Conservation (phyloP, 164 flowering plant species). For the Aristolochia fimbriata region DNA sequence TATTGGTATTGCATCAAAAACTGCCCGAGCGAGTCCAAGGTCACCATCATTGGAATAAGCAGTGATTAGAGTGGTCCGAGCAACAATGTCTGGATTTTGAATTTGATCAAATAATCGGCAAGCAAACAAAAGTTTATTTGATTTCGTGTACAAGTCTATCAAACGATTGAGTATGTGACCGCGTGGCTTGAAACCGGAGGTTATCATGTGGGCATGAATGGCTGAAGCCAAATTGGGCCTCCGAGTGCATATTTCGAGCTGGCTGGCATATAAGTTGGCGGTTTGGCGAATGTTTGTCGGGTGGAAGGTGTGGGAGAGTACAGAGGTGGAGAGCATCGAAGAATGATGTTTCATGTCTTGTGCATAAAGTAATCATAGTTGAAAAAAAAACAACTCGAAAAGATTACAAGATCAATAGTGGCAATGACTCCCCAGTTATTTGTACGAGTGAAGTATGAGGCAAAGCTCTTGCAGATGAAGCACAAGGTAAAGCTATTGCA, state of each 20-base stretch:
- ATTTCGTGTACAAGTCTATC: constrained; percentile 46
- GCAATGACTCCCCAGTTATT: too few species aligned
- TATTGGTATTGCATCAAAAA: constrained; percentile 34
- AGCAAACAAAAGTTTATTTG: constrained; percentile 27
- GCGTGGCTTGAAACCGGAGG: constrained; percentile 47
- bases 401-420: too few species aligned
- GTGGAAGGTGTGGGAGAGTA: too few species aligned
- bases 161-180: constrained; percentile 51
- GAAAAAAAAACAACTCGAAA: too few species aligned
- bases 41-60: constrained; percentile 36
- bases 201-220: constrained; percentile 50
- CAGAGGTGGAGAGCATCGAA: too few species aligned
- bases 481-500: too few species aligned
- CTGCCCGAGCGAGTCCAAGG: constrained; percentile 24
- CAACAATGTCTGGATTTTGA: constrained; percentile 45
- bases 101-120: constrained; percentile 48
- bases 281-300: neutral
- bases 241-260: constrained; percentile 18
- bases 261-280: constrained; percentile 13
- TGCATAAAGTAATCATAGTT: too few species aligned
- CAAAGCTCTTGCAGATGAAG: too few species aligned
- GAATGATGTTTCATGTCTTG: too few species aligned
- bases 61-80: constrained; percentile 47
- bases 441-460: too few species aligned
- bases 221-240: neutral